phyloP scores from a whole-genome alignment of 116 monocot genomes.

The Thalassia testudinum region DNA sequence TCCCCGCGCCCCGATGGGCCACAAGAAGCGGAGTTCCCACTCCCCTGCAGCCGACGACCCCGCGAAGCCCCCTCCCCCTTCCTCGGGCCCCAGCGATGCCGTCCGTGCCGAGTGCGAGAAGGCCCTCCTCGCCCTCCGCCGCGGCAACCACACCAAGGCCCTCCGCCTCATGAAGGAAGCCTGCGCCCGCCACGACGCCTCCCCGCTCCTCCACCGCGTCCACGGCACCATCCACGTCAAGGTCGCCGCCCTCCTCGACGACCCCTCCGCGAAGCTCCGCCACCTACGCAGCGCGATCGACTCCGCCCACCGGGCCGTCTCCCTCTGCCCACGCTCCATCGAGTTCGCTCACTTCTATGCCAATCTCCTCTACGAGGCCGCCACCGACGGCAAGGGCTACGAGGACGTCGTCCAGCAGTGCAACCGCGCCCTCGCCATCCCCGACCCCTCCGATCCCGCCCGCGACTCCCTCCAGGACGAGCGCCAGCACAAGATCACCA shows the following conservation, averaged over 20 bases:
- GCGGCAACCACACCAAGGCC: conserved; percentile 64
- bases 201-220: conserved; percentile 57
- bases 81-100: conserved; percentile 27
- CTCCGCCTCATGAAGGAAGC: conserved; percentile 69
- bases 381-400: conserved; percentile 24
- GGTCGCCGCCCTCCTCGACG: conserved; percentile 53
- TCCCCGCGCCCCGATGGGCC: conserved; percentile 9
- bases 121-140: conserved; percentile 55
- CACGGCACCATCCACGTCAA: conserved; percentile 53
- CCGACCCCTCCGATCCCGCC: conserved; percentile 57
- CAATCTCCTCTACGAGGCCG: conserved; percentile 47
- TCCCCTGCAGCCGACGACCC: not conserved
- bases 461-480: conserved; percentile 41
- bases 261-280: conserved; percentile 41
- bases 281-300: conserved; percentile 53
- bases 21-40: conserved; percentile 18
- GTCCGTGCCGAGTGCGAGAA: conserved; percentile 64
- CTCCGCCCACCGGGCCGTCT: conserved; percentile 37
- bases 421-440: conserved; percentile 47
- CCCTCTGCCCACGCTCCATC: conserved; percentile 50
- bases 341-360: conserved; percentile 87
- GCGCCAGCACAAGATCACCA: conserved; percentile 18
- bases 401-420: conserved; percentile 68
- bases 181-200: conserved; percentile 16
- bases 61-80: too few relatives aligned